These are phyloP conservation scores for Phaeotremella fagi DNA, from an alignment of 768 basidiomycete genomes.

Conservation along the genomic window DNA sequence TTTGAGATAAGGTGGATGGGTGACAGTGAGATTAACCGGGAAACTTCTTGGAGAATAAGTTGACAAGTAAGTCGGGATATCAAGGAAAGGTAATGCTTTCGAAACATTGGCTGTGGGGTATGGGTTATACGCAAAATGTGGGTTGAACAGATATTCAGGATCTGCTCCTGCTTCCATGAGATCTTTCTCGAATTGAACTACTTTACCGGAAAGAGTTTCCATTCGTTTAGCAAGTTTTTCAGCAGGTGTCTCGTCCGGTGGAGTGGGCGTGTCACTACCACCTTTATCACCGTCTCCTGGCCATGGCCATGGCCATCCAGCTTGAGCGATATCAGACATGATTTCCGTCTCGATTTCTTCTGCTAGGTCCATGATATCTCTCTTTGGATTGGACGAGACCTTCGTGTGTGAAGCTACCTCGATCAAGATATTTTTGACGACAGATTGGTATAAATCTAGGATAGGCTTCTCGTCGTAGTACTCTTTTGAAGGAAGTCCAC, in stretches of 20 bases:
- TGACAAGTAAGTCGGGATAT: slow-evolving; percentile 80
- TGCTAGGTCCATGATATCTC: slow-evolving; percentile 22
- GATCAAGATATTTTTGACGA: slow-evolving; percentile 64
- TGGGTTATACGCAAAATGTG: slow-evolving; percentile 84
- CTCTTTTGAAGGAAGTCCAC: slow-evolving; percentile 89
- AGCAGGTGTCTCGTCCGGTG: slow-evolving; percentile 53
- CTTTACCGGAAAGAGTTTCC: slow-evolving; percentile 61
- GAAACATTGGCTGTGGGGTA: slow-evolving; percentile 65
- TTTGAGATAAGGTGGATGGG: slow-evolving; percentile 69
- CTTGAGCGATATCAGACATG: slow-evolving; percentile 1
- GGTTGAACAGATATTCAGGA: slow-evolving; percentile 62
- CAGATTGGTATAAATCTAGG: slow-evolving; percentile 63
- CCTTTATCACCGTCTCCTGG: slow-evolving; percentile 32
- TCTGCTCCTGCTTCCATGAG: slow-evolving; percentile 77
- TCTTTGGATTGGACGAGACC: slow-evolving; percentile 4
- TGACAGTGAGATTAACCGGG: slow-evolving; percentile 67
- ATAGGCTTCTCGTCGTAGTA: slow-evolving; percentile 78
- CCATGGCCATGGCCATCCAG: slow-evolving; percentile 56
- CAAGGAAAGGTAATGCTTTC: slow-evolving; percentile 64
- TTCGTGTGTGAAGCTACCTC: slow-evolving; percentile 53
- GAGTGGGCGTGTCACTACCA: background rate
- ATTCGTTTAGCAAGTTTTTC: slow-evolving; percentile 57
- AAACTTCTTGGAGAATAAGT: slow-evolving; percentile 72
- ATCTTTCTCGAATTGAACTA: slow-evolving; percentile 71
- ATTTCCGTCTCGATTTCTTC: background rate